Evolutionary conservation across 225 moss, liverwort and hornwort genomes (phyloP).

Genomic region (Physcomitrellopsis africana): DNA sequence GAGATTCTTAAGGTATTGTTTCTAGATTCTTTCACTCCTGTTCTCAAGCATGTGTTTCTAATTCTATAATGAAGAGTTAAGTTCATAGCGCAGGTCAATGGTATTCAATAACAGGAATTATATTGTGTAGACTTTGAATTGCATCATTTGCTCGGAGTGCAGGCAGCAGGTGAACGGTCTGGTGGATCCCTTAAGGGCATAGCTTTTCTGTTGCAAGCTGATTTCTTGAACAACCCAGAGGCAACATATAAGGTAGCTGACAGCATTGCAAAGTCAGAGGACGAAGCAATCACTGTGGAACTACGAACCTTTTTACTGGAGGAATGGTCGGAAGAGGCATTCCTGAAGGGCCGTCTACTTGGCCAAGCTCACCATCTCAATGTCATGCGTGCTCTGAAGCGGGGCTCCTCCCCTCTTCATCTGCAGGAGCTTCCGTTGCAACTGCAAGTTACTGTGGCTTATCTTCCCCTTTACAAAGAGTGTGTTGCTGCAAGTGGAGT

Average conservation of each 20-base stretch:
- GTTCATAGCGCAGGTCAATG: background rate
- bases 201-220: slow-evolving; percentile 91
- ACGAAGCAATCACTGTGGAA: slow-evolving; percentile 85
- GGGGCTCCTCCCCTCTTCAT: slow-evolving; percentile 88
- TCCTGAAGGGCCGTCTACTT: slow-evolving; percentile 65
- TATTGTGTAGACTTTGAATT: background rate
- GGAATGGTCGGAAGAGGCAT: slow-evolving; percentile 97
- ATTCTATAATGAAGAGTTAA: background rate
- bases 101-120: background rate
- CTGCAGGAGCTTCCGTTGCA: slow-evolving; percentile 95
- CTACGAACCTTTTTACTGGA: slow-evolving; percentile 71
- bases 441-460: slow-evolving; percentile 92
- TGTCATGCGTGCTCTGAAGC: slow-evolving; percentile 87
- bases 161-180: slow-evolving; percentile 95
- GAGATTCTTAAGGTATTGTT: slow-evolving; percentile 78
- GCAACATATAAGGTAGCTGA: slow-evolving; percentile 91
- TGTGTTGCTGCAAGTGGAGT: slow-evolving; percentile 78
- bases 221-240: slow-evolving; percentile 86
- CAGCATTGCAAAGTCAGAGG: slow-evolving; percentile 90
- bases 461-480: slow-evolving; percentile 91
- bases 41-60: no score
- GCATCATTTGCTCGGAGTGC: slow-evolving; percentile 19
- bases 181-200: slow-evolving; percentile 89
- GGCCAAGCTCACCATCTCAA: slow-evolving; percentile 92
- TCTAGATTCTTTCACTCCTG: no score